A percentile compares a stretch with the other conserved stretches of the same genome.
phyloP scores from a whole-genome alignment of 2,329 filamentous ascomycete genomes.

The Coniochaeta sp. region DNA sequence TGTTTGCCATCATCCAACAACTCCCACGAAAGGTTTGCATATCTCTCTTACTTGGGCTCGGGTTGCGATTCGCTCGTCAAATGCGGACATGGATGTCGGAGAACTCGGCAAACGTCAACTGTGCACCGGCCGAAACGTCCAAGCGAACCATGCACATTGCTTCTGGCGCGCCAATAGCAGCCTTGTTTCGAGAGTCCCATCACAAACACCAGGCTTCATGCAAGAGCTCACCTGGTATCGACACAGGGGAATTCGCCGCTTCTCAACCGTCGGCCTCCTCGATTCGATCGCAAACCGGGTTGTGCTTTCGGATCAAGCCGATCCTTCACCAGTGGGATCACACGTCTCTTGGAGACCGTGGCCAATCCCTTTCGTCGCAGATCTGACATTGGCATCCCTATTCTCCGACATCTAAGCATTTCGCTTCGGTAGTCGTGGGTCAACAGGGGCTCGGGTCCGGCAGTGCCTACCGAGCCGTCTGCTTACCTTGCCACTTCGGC shows the following conservation, averaged over 20 bases:
- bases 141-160: not conserved
- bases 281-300: too few species aligned
- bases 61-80: not conserved
- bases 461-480: not conserved
- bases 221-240: too few species aligned
- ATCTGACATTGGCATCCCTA: not conserved
- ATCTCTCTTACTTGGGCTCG: too few species aligned
- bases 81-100: not conserved
- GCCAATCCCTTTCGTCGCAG: not conserved
- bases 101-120: not conserved
- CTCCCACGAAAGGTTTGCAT: too few species aligned
- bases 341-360: not conserved
- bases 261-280: too few species aligned
- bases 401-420: not conserved
- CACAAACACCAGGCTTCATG: not conserved
- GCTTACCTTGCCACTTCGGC: not conserved
- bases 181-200: not conserved
- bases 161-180: not conserved
- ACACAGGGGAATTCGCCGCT: too few species aligned
- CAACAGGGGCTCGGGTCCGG: not conserved
- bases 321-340: not conserved
- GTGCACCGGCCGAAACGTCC: not conserved
- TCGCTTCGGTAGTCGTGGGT: not conserved
- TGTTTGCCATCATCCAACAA: too few species aligned
- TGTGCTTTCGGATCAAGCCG: not conserved